Base-by-base conservation (phyloP, 306 rosid species). In the Cucurbita argyrosperma region DNA sequence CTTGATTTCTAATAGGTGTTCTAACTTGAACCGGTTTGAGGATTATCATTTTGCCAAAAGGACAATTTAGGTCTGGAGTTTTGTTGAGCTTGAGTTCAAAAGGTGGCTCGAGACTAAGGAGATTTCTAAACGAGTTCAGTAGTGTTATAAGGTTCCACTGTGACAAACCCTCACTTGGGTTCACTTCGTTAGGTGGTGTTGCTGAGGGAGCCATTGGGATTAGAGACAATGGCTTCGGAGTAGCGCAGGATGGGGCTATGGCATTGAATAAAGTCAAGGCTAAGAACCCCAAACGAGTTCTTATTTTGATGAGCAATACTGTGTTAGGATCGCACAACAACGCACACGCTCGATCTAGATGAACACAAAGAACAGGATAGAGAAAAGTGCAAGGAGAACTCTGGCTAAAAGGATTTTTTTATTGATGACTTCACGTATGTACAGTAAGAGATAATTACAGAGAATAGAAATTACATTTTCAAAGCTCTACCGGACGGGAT, bases 271-370 rank as follows among this genome's bases (percentile, higher is more conserved):
- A 80, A 8, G 86, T 58, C 14, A 85, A 45, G 43, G 26, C 67
- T 11, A 80, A 63, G 55, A 79, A 21, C 14, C 88, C 92, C 1
- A 94, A 89, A 61, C 90, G 82, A 9, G 99, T 94, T 74, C 78
- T 91, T 76, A 94, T 94, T 83, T 84, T 94, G 87, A 94, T 94
- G 99, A 94, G 99, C 80, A 97, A 94, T 65, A 94, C 99, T 9
- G 99, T 19, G 19, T 19, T 19, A 19, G 19, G 19, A 19, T 19
- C 19, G 19, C 19, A 19, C 19, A 19, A 19, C 19, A 19, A 19
- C 19, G 19, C 0, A 19, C 19, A 19, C 19, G 19, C 19, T 19
- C 19, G 19, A 19, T 19, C 19, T 19, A 19, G 19, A 19, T 19
- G 19, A 19, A 19, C 19, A 19, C 19, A 19, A 19, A 19, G 19